Percentiles rank a stretch among this genome's conserved stretches.
phyloP scores from a whole-genome alignment of 441 rosid genomes.

The Mallotus japonicus region DNA sequence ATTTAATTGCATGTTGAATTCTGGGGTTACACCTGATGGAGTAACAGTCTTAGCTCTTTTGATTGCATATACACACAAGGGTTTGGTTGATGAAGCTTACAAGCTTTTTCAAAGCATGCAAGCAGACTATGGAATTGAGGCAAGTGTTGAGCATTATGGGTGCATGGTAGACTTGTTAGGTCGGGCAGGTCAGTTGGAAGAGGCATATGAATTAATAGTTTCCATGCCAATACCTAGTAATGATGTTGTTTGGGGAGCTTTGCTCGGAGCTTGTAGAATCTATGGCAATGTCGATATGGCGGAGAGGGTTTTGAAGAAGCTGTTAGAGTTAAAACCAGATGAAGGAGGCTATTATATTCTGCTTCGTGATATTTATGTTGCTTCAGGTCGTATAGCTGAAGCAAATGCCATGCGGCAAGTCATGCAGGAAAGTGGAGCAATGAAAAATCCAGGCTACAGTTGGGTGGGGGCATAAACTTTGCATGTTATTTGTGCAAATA shows the following conservation, averaged over 20 bases:
- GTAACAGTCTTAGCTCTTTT: slow-evolving; percentile 22
- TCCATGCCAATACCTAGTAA: slow-evolving; percentile 19
- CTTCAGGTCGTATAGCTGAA: slow-evolving; percentile 18
- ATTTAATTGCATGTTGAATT: slow-evolving; percentile 18
- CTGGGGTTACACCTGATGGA: slow-evolving; percentile 22
- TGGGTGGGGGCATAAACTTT: slow-evolving; percentile 15
- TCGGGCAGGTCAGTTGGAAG: slow-evolving; percentile 24
- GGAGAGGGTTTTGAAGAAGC: slow-evolving; percentile 25
- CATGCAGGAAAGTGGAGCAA: slow-evolving; percentile 13
- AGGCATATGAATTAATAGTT: slow-evolving; percentile 19
- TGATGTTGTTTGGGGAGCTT: slow-evolving; percentile 26
- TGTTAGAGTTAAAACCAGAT: slow-evolving; percentile 25
- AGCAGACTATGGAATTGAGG: slow-evolving; percentile 18
- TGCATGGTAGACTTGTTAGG: slow-evolving; percentile 25
- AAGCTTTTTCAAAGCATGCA: slow-evolving; percentile 22
- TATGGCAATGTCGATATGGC: slow-evolving; percentile 20
- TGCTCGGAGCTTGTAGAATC: slow-evolving; percentile 24
- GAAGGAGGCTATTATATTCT: slow-evolving; percentile 22
- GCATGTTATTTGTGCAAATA: not conserved
- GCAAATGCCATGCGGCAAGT: slow-evolving; percentile 10
- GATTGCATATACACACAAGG: slow-evolving; percentile 15
- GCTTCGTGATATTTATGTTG: slow-evolving; percentile 18
- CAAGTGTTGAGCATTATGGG: slow-evolving; percentile 25
- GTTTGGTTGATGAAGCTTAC: slow-evolving; percentile 26
- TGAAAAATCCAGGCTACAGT: slow-evolving; percentile 23